phyloP scores from a whole-genome alignment of 2,329 filamentous ascomycete species.

The Sclerotinia nivalis region DNA sequence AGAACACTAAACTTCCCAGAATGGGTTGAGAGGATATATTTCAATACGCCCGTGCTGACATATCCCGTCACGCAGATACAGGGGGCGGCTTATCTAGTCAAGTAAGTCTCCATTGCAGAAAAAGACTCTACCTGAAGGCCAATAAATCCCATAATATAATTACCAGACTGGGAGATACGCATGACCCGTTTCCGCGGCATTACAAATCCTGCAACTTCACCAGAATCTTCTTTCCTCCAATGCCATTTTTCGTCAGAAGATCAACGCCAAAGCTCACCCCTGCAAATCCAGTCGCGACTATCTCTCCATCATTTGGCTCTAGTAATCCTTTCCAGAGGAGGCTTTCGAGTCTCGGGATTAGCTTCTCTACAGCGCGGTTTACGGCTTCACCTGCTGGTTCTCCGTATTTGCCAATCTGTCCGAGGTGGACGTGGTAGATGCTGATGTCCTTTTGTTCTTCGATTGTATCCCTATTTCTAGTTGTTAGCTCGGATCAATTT shows the following conservation, averaged over 20 bases:
- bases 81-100: not conserved
- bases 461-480: constrained; percentile 27
- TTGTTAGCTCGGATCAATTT: not conserved
- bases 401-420: constrained; percentile 31
- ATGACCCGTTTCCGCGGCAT: too few species aligned
- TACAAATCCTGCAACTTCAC: constrained; percentile 16
- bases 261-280: constrained; percentile 15
- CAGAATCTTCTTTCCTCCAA: constrained; percentile 19
- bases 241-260: constrained; percentile 7
- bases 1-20: not conserved
- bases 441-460: constrained; percentile 27
- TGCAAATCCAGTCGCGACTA: constrained; percentile 13
- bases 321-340: constrained; percentile 5
- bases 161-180: not conserved
- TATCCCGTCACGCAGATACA: not conserved
- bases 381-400: constrained; percentile 23
- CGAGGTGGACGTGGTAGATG: constrained; percentile 29
- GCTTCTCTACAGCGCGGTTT: constrained; percentile 21
- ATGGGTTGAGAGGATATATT: not conserved
- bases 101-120: not conserved
- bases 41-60: too few species aligned
- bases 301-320: constrained; percentile 11
- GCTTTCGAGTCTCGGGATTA: constrained; percentile 18
- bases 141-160: not conserved
- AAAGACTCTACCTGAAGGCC: not conserved